A percentile compares a stretch with the other conserved stretches of the same genome.
Conservation (phyloP, 805 yeast species). For the Kuraishia hungarica region DNA sequence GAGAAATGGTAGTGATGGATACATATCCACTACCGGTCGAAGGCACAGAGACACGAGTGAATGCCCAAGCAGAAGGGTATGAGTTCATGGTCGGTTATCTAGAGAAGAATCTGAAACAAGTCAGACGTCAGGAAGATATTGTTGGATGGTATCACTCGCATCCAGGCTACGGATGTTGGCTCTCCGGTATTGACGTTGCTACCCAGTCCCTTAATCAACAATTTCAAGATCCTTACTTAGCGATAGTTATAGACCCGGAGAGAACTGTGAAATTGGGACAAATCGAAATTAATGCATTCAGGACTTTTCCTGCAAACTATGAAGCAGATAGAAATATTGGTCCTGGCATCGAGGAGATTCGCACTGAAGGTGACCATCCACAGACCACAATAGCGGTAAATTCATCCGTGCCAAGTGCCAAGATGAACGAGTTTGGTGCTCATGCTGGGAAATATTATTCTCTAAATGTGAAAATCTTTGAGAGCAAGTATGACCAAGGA, state of each 20-base stretch:
- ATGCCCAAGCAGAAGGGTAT: slow-evolving; percentile 89
- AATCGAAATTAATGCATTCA: slow-evolving; percentile 82
- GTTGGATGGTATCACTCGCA: slow-evolving; percentile 98
- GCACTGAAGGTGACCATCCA: background rate
- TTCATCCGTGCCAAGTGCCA: slow-evolving; percentile 35
- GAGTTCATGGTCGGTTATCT: slow-evolving; percentile 89
- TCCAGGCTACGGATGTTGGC: slow-evolving; percentile 97
- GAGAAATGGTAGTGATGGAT: slow-evolving; percentile 63
- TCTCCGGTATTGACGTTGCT: slow-evolving; percentile 86
- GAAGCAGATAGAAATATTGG: background rate
- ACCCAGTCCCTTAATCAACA: slow-evolving; percentile 82
- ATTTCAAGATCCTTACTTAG: slow-evolving; percentile 87
- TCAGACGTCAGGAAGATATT: slow-evolving; percentile 47
- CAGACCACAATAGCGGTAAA: background rate
- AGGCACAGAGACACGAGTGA: slow-evolving; percentile 93
- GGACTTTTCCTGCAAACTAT: slow-evolving; percentile 41
- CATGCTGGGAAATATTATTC: slow-evolving; percentile 66
- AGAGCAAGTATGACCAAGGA: slow-evolving; percentile 38
- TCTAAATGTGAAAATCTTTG: slow-evolving; percentile 52
- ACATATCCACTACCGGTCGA: slow-evolving; percentile 85
- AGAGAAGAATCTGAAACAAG: slow-evolving; percentile 31
- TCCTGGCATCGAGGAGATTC: background rate
- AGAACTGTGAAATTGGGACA: slow-evolving; percentile 52
- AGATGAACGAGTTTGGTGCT: slow-evolving; percentile 57
- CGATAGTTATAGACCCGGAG: slow-evolving; percentile 81